These are phyloP conservation scores for Nannizziopsis arthrosporioides DNA, from an alignment of 2,329 filamentous ascomycete species.

Conservation along the genomic window DNA sequence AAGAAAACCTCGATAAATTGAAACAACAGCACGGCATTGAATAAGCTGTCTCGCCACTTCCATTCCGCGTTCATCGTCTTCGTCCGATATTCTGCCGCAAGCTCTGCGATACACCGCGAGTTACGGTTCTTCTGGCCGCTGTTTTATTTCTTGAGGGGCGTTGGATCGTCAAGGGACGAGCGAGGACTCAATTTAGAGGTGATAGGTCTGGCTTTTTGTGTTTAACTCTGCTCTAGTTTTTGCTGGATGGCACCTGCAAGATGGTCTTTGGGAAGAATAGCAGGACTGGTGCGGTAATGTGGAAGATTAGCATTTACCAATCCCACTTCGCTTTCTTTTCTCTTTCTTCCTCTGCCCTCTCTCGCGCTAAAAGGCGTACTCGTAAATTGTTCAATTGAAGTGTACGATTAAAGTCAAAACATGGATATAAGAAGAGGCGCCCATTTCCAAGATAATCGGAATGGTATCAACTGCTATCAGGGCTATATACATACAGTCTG, in stretches of 20 bases:
- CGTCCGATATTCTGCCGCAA: too few species aligned
- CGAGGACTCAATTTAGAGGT: neutral
- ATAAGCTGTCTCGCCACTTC: constrained; percentile 45
- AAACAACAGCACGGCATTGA: constrained; percentile 98
- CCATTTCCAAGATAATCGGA: too few species aligned
- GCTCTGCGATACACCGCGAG: too few species aligned
- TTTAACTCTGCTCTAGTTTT: neutral
- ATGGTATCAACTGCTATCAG: too few species aligned
- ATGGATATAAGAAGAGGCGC: neutral
- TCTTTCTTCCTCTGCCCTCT: neutral
- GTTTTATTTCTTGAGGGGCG: too few species aligned
- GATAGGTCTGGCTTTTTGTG: constrained; percentile 4
- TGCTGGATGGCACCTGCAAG: constrained; percentile 4
- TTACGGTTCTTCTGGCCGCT: too few species aligned
- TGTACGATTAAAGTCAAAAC: neutral
- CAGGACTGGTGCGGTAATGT: neutral
- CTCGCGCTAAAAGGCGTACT: neutral
- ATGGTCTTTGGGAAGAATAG: constrained; percentile 4
- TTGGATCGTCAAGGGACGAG: too few species aligned
- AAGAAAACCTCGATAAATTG: constrained; percentile 94
- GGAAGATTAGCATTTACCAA: constrained; percentile 5
- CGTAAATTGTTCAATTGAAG: too few species aligned
- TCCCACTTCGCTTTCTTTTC: neutral
- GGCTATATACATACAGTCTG: too few species aligned
- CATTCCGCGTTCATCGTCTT: neutral